Percentiles rank a stretch among this genome's conserved stretches.
Conservation (phyloP, 1,139 yeast genomes). For the Komagataea norvegica region DNA sequence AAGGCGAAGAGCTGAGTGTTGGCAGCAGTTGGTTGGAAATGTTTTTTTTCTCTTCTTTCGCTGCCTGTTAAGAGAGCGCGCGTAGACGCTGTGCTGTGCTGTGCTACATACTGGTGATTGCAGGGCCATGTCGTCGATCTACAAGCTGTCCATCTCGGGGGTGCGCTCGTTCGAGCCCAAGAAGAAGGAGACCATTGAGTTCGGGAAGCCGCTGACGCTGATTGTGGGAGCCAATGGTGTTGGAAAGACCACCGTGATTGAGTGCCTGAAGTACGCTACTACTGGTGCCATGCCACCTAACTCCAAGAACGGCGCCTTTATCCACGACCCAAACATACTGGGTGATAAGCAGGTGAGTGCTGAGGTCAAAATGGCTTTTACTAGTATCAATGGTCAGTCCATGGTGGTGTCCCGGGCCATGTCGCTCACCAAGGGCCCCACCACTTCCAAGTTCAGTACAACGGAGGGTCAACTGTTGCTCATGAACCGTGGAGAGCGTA, state of each 20-base stretch:
- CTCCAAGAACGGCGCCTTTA: constrained; percentile 81
- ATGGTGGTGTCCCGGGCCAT: constrained; percentile 87
- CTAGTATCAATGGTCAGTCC: constrained; percentile 64
- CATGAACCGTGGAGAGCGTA: constrained; percentile 59
- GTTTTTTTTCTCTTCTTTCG: too few species aligned
- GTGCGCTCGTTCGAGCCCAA: constrained; percentile 85
- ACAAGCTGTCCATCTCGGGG: constrained; percentile 77
- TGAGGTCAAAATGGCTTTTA: constrained; percentile 84
- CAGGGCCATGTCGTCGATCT: constrained; percentile 23
- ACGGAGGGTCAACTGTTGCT: constrained; percentile 83
- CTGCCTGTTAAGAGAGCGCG: too few species aligned
- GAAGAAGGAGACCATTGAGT: constrained; percentile 79
- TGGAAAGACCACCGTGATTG: constrained; percentile 97
- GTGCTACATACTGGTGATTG: too few species aligned
- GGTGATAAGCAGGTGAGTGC: constrained; percentile 79
- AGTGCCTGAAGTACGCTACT: constrained; percentile 88
- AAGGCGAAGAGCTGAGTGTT: not conserved
- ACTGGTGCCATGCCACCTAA: constrained; percentile 97
- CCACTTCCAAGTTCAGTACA: constrained; percentile 75
- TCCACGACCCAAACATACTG: constrained; percentile 84
- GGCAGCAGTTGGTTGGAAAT: too few species aligned
- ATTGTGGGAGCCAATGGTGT: constrained; percentile 97
- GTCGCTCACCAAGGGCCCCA: constrained; percentile 61
- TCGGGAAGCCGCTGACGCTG: constrained; percentile 84
- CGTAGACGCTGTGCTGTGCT: too few species aligned